Evolutionary conservation across 331 rosid genomes (phyloP).

Genomic region (Phaseolus coccineus): DNA sequence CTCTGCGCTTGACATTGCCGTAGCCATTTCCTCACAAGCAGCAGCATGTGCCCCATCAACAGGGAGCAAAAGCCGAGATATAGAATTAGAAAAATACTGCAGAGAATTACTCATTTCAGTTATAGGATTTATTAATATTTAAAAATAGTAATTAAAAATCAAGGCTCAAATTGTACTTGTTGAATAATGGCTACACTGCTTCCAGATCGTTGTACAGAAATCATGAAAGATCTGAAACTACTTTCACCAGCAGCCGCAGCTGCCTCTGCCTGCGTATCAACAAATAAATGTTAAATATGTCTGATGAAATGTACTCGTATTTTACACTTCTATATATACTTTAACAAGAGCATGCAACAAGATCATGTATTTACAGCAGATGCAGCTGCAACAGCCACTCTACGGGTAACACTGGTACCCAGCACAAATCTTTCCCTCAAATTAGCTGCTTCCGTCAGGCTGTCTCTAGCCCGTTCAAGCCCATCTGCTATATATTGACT

Average conservation of each 20-base stretch:
- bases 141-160: constrained; percentile 31
- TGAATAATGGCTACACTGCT: constrained; percentile 99
- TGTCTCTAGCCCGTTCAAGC: constrained; percentile 93
- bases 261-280: constrained; percentile 88
- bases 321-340: neutral
- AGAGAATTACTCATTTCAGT: constrained; percentile 46
- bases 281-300: constrained; percentile 43
- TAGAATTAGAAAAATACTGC: constrained; percentile 93
- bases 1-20: constrained; percentile 99
- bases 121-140: constrained; percentile 31
- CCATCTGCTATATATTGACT: constrained; percentile 96
- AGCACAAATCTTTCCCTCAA: constrained; percentile 94
- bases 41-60: constrained; percentile 99
- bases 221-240: constrained; percentile 99
- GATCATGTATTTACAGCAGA: constrained; percentile 74
- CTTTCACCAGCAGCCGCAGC: constrained; percentile 99
- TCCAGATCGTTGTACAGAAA: constrained; percentile 98
- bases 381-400: constrained; percentile 99
- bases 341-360: constrained; percentile 42
- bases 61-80: constrained; percentile 96
- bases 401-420: constrained; percentile 82
- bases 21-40: constrained; percentile 98
- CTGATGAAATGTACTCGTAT: constrained; percentile 38
- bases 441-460: constrained; percentile 91
- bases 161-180: constrained; percentile 69